Evolutionary conservation across 148 eudicot species (phyloP).

Genomic region (Rhododendron williamsianum): DNA sequence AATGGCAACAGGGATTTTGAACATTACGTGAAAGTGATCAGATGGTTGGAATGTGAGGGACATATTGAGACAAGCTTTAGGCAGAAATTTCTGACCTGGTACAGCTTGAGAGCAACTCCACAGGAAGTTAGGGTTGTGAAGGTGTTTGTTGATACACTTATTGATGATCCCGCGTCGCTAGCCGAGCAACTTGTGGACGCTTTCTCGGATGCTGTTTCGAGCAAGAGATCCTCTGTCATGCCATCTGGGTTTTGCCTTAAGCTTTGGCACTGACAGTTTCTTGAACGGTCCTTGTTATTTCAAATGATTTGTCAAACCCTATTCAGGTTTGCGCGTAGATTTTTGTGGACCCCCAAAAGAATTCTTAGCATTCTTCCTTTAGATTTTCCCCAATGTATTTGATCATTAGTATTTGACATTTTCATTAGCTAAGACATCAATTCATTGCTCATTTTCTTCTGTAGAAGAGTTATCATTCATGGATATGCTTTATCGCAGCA

Average conservation of each 20-base stretch:
- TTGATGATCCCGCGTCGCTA: constrained; percentile 63
- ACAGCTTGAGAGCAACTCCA: constrained; percentile 68
- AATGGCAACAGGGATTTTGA: constrained; percentile 40
- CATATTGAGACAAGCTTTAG: constrained; percentile 67
- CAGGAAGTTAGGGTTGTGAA: constrained; percentile 71
- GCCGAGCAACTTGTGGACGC: constrained; percentile 80
- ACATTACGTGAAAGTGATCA: constrained; percentile 60
- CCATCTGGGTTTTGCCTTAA: constrained; percentile 69
- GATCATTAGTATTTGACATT: not conserved
- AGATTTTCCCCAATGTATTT: not conserved
- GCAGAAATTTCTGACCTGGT: constrained; percentile 81
- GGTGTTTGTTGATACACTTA: constrained; percentile 60
- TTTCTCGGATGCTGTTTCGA: constrained; percentile 55
- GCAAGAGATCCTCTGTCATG: constrained; percentile 39
- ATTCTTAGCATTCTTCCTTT: constrained; percentile 1
- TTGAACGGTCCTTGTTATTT: constrained; percentile 6
- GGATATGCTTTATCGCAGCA: not conserved
- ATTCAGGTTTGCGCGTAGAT: not conserved
- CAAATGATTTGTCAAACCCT: not conserved
- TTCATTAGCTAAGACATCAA: constrained; percentile 2
- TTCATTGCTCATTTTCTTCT: not conserved
- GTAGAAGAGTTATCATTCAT: not conserved
- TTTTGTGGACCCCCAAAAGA: not conserved
- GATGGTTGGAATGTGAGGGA: constrained; percentile 70
- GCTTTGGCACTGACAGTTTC: constrained; percentile 65